phyloP scores from a whole-genome alignment of 2,329 filamentous ascomycete species.

The Lecanicillium sp. region DNA sequence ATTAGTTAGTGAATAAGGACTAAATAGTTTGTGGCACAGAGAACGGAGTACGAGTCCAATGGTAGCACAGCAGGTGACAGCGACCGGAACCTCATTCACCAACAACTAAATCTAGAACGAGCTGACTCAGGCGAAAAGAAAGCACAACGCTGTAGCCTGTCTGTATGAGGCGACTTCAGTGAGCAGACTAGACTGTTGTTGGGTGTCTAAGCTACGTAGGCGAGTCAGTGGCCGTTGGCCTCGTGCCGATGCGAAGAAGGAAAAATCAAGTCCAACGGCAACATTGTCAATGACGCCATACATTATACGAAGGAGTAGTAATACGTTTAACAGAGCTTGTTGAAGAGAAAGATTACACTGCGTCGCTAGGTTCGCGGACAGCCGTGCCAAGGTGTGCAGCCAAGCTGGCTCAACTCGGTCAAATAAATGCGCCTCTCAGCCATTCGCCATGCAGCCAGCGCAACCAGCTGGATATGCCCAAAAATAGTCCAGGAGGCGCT shows the following conservation, averaged over 20 bases:
- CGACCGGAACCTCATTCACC: not conserved
- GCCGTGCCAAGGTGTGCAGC: not conserved
- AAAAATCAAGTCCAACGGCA: not conserved
- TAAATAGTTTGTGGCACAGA: too few relatives aligned
- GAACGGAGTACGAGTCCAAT: not conserved
- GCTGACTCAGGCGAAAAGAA: too few relatives aligned
- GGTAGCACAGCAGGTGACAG: not conserved
- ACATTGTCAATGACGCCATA: too few relatives aligned
- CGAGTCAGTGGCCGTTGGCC: slow-evolving; percentile 6
- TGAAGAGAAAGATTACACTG: too few relatives aligned
- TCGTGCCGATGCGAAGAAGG: not conserved
- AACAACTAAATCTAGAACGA: too few relatives aligned
- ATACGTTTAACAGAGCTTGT: not conserved
- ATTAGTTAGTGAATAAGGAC: too few relatives aligned
- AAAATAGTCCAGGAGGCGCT: slow-evolving; percentile 11
- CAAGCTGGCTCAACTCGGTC: not conserved
- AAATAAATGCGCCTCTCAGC: slow-evolving; percentile 12
- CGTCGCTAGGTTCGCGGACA: too few relatives aligned
- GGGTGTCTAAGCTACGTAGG: not conserved
- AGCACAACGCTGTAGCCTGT: too few relatives aligned
- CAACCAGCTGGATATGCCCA: slow-evolving; percentile 1
- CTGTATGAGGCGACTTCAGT: too few relatives aligned
- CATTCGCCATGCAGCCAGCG: slow-evolving; percentile 5
- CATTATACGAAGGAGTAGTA: too few relatives aligned
- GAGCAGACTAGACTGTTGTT: not conserved